Percentiles rank a stretch among this genome's conserved stretches.
Conservation (phyloP, 2,329 filamentous ascomycete genomes). For the Beauveria varroae region DNA sequence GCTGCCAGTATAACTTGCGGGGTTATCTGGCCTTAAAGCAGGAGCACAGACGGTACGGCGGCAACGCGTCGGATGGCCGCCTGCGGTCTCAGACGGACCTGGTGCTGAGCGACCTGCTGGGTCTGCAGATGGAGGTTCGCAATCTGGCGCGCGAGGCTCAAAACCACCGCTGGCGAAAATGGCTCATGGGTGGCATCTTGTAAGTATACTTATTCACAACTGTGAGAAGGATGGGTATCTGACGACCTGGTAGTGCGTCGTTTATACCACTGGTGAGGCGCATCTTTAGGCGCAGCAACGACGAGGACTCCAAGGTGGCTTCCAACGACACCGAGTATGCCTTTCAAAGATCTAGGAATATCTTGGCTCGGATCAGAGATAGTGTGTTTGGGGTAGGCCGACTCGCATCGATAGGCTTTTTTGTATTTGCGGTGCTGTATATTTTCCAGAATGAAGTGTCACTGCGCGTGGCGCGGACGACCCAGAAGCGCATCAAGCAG, state of each 20-base stretch:
- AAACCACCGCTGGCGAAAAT: conserved; percentile 43
- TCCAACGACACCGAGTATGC: conserved; percentile 52
- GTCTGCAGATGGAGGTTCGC: conserved; percentile 36
- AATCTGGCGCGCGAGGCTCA: conserved; percentile 37
- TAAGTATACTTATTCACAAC: conserved; percentile 25
- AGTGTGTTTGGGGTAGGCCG: conserved; percentile 36
- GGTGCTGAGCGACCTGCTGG: conserved; percentile 37
- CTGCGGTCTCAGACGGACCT: conserved; percentile 34
- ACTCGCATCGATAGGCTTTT: conserved; percentile 43
- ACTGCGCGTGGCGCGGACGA: conserved; percentile 44
- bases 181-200: conserved; percentile 44
- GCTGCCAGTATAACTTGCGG: conserved; percentile 28
- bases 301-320: conserved; percentile 28
- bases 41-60: conserved; percentile 22
- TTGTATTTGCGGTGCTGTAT: conserved; percentile 50
- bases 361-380: conserved; percentile 42
- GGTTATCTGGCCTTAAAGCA: conserved; percentile 28
- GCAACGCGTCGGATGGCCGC: conserved; percentile 30
- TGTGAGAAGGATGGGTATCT: neutral
- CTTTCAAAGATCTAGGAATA: conserved; percentile 41
- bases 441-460: conserved; percentile 53
- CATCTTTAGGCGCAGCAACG: conserved; percentile 39
- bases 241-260: conserved; percentile 29
- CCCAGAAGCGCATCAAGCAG: conserved; percentile 41
- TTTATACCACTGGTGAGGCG: conserved; percentile 45